Conservation (phyloP, 371 early-diverging fungal species). For the Lichtheimia hyalospora region DNA sequence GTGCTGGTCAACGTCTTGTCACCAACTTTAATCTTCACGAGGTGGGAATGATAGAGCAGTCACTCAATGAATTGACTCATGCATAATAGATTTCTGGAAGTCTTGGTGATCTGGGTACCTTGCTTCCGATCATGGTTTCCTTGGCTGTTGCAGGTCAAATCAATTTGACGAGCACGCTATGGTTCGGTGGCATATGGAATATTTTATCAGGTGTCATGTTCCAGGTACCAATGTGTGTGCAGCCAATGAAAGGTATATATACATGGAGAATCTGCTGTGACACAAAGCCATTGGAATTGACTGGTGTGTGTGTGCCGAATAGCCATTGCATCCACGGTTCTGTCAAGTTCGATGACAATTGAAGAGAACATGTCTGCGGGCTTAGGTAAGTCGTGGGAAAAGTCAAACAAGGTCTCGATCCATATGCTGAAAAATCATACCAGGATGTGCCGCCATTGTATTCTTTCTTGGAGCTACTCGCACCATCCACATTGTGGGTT, state of each 20-base stretch:
- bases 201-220: slow-evolving; percentile 77
- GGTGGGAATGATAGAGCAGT: slow-evolving; percentile 12
- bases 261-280: too few relatives aligned
- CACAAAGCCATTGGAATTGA: too few relatives aligned
- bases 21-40: slow-evolving; percentile 37
- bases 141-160: slow-evolving; percentile 74
- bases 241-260: slow-evolving; percentile 79
- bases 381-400: slow-evolving; percentile 22
- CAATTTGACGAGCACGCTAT: slow-evolving; percentile 76
- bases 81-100: slow-evolving; percentile 63
- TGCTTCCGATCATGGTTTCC: slow-evolving; percentile 87
- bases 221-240: slow-evolving; percentile 84
- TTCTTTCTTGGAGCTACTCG: slow-evolving; percentile 73
- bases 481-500: slow-evolving; percentile 68
- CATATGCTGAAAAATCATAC: neutral
- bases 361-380: slow-evolving; percentile 82
- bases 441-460: slow-evolving; percentile 67
- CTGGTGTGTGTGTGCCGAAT: neutral
- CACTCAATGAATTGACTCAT: neutral
- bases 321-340: slow-evolving; percentile 85
- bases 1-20: slow-evolving; percentile 9
- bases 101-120: slow-evolving; percentile 85
- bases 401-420: too few relatives aligned
- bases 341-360: slow-evolving; percentile 66
- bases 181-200: slow-evolving; percentile 90